Conservation (phyloP, 306 rosid genomes). For the Hippophae tibetana region DNA sequence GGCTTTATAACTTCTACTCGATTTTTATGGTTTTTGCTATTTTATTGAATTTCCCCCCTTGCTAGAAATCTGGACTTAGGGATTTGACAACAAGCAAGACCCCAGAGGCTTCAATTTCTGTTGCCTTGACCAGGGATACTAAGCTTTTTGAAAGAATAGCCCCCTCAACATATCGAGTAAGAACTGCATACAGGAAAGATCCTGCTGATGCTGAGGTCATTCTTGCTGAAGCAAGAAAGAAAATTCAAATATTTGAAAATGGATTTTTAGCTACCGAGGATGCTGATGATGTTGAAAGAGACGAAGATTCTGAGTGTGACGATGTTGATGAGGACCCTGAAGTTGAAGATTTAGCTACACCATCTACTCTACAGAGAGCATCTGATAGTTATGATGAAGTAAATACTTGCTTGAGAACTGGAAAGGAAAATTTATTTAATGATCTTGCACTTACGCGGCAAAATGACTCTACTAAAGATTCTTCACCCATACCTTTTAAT, state of each 20-base stretch:
- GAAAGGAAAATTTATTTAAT: constrained; percentile 37
- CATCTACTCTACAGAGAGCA: constrained; percentile 37
- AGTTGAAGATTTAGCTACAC: constrained; percentile 64
- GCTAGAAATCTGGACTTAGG: constrained; percentile 94
- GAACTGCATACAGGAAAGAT: constrained; percentile 82
- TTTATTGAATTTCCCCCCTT: constrained; percentile 1
- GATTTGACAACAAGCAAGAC: constrained; percentile 97
- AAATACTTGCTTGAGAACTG: constrained; percentile 40
- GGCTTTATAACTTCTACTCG: neutral
- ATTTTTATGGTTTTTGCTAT: constrained; percentile 5
- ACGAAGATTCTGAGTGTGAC: constrained; percentile 90
- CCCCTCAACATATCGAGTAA: constrained; percentile 94
- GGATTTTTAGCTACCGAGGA: constrained; percentile 84
- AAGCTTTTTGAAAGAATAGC: constrained; percentile 99
- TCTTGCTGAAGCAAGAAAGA: constrained; percentile 89
- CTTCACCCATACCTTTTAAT: constrained; percentile 41
- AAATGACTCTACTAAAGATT: constrained; percentile 46
- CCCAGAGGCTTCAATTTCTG: constrained; percentile 98
- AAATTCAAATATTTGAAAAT: constrained; percentile 87
- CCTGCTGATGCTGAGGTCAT: constrained; percentile 83
- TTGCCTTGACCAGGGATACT: constrained; percentile 95
- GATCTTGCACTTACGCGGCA: constrained; percentile 33
- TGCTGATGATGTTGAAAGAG: constrained; percentile 84
- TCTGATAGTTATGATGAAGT: constrained; percentile 38
- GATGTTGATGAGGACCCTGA: constrained; percentile 97